phyloP scores from a whole-genome alignment of 1,284 basidiomycete genomes.

The Inonotus hispidus region DNA sequence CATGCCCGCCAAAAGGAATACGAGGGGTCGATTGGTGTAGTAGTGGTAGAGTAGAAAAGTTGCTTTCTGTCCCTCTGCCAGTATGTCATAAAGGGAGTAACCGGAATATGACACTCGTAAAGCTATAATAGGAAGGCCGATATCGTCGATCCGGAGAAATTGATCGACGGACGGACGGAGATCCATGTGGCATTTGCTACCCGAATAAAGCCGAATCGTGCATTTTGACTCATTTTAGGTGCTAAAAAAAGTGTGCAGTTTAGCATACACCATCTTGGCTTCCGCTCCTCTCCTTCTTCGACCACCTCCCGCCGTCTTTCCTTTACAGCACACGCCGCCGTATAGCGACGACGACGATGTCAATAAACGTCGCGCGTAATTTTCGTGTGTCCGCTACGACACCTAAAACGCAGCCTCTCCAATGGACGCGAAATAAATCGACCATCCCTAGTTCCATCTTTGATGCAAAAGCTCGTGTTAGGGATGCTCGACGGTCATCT shows the following conservation, averaged over 20 bases:
- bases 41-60: too few relatives aligned
- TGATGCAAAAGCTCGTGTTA: constrained; percentile 68
- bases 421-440: constrained; percentile 16
- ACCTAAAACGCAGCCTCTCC: constrained; percentile 8
- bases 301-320: not conserved
- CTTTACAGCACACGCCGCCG: constrained; percentile 1
- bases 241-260: not conserved
- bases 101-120: not conserved
- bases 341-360: constrained; percentile 4
- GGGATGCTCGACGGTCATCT: constrained; percentile 52
- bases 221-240: constrained; percentile 9
- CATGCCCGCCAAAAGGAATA: too few relatives aligned
- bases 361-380: constrained; percentile 14
- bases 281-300: not conserved
- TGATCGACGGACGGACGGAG: not conserved
- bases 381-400: constrained; percentile 5
- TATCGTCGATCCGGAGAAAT: not conserved
- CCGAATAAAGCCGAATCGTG: constrained; percentile 12
- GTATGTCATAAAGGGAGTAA: not conserved
- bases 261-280: not conserved
- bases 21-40: too few relatives aligned
- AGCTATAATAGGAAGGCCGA: not conserved
- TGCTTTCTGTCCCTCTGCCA: too few relatives aligned
- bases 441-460: constrained; percentile 45
- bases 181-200: not conserved